Percentiles rank a stretch among this genome's conserved stretches.
Conservation (phyloP, 306 rosid species). For the Dryas alaskensis region DNA sequence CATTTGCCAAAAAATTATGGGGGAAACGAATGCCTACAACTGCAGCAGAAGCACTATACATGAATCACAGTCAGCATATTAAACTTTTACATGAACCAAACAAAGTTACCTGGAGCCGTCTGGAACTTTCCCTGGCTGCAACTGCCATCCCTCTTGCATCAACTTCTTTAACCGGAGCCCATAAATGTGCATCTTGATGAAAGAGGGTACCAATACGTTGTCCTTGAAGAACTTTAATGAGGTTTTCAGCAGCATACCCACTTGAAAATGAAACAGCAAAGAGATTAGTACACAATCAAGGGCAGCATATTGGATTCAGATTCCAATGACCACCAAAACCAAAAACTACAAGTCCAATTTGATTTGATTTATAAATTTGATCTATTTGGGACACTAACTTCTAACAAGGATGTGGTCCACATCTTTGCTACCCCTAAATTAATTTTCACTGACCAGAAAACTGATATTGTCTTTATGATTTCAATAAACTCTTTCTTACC, state of each 20-base stretch:
- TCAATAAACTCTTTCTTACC: background rate
- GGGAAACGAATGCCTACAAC: background rate
- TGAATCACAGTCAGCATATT: background rate
- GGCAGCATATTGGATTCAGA: conserved; percentile 20
- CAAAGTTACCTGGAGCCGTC: conserved; percentile 76
- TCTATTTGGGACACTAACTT: background rate
- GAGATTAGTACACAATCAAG: background rate
- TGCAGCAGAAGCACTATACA: background rate
- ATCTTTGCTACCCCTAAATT: background rate
- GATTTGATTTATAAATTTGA: background rate
- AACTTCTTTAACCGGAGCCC: conserved; percentile 61
- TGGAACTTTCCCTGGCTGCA: conserved; percentile 96
- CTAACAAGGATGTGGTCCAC: background rate
- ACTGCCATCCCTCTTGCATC: conserved; percentile 89
- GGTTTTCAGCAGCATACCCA: conserved; percentile 73
- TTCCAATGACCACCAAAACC: conserved; percentile 7
- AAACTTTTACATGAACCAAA: conserved; percentile 6
- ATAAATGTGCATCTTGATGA: conserved; percentile 81
- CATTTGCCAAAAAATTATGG: background rate
- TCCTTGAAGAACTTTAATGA: conserved; percentile 83
- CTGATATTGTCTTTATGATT: background rate
- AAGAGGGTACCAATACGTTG: conserved; percentile 86
- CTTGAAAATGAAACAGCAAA: conserved; percentile 39
- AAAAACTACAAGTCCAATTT: background rate
- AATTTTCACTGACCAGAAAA: conserved; percentile 2